A percentile compares a stretch with the other conserved stretches of the same genome.
phyloP scores from a whole-genome alignment of 2,329 filamentous ascomycete genomes.

The Penicillium sp. region DNA sequence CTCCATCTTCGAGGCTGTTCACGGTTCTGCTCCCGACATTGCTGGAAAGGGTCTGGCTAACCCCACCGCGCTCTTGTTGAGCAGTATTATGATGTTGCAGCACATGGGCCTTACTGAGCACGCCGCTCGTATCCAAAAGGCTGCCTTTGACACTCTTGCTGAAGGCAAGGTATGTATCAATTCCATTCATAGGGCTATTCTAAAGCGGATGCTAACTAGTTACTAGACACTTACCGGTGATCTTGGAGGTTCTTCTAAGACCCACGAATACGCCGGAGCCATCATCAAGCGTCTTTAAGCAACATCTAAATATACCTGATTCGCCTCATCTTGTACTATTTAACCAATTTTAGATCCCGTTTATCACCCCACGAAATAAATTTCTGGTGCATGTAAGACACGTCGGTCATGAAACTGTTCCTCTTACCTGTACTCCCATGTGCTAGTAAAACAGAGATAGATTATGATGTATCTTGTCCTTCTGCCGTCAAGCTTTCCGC shows the following conservation, averaged over 20 bases:
- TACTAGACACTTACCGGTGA: constrained; percentile 77
- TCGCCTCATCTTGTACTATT: constrained; percentile 30
- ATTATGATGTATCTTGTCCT: constrained; percentile 13
- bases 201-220: constrained; percentile 14
- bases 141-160: constrained; percentile 89
- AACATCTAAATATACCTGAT: constrained; percentile 18
- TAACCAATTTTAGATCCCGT: constrained; percentile 23
- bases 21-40: constrained; percentile 95
- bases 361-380: constrained; percentile 28
- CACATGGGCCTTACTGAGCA: constrained; percentile 91
- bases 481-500: neutral
- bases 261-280: constrained; percentile 84
- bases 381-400: constrained; percentile 29
- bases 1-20: constrained; percentile 99
- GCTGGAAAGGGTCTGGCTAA: constrained; percentile 94
- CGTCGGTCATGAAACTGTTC: constrained; percentile 8
- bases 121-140: constrained; percentile 83
- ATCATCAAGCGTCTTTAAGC: constrained; percentile 68
- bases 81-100: constrained; percentile 98
- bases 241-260: constrained; percentile 94
- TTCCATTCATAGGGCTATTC: neutral
- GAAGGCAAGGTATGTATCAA: constrained; percentile 73
- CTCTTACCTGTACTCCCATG: constrained; percentile 21
- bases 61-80: constrained; percentile 91
- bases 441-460: constrained; percentile 13